A percentile compares a stretch with the other conserved stretches of the same genome.
Conservation (phyloP, 2,329 filamentous ascomycete genomes). For the Cytospora leucostoma region DNA sequence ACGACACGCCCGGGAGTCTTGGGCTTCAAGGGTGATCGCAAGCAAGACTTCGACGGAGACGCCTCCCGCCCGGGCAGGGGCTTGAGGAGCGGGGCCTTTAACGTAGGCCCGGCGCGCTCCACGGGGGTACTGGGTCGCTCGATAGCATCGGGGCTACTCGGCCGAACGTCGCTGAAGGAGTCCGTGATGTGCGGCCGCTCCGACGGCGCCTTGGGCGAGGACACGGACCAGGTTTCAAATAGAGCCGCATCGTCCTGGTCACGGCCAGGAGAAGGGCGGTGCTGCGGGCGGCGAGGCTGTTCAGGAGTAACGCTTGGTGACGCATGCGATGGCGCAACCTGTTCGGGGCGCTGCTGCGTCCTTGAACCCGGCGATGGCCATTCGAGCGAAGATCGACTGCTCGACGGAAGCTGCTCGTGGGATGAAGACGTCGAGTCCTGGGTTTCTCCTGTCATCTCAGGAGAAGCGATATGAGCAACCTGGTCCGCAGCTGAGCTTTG, state of each 20-base stretch:
- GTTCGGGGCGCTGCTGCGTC: slow-evolving; percentile 6
- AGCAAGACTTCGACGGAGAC: slow-evolving; percentile 58
- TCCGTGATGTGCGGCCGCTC: slow-evolving; percentile 7
- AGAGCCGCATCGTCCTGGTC: slow-evolving; percentile 19
- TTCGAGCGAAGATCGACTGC: slow-evolving; percentile 5
- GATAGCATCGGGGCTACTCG: slow-evolving; percentile 9
- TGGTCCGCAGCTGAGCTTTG: background rate
- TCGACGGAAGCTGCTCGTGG: background rate
- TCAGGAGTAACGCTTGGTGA: slow-evolving; percentile 18
- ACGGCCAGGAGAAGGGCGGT: slow-evolving; percentile 1
- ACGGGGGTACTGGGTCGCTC: slow-evolving; percentile 20
- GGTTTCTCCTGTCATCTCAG: background rate
- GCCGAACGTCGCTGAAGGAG: slow-evolving; percentile 8
- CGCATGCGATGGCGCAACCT: background rate
- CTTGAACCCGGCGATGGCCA: slow-evolving; percentile 3
- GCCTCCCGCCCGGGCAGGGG: slow-evolving; percentile 53
- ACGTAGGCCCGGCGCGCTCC: slow-evolving; percentile 38
- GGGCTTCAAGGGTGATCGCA: slow-evolving; percentile 59
- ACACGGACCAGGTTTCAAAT: slow-evolving; percentile 22
- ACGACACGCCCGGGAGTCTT: slow-evolving; percentile 61
- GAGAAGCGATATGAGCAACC: background rate
- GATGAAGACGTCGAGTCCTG: background rate
- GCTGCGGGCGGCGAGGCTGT: slow-evolving; percentile 6
- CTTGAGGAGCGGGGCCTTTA: slow-evolving; percentile 46
- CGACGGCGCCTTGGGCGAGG: slow-evolving; percentile 19